Percentiles rank a stretch among this genome's conserved stretches.
phyloP scores from a whole-genome alignment of 2,329 filamentous ascomycete species.

The Epicoccum nigrum region DNA sequence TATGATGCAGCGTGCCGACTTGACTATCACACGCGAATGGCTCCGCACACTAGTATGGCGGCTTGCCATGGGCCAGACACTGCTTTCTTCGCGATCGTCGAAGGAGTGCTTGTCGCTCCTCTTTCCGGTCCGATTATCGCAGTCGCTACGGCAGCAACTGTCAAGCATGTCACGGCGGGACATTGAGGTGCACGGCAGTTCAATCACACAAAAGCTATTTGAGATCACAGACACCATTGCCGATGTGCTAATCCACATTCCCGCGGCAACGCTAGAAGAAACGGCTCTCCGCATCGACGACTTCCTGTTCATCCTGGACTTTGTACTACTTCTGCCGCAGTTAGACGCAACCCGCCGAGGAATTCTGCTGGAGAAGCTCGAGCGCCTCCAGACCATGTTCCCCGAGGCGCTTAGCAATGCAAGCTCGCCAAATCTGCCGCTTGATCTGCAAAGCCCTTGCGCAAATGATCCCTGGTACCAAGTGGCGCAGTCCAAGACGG shows the following conservation, averaged over 20 bases:
- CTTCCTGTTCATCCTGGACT: constrained; percentile 59
- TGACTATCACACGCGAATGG: constrained; percentile 59
- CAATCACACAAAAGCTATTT: constrained; percentile 65
- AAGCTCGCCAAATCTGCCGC: constrained; percentile 40
- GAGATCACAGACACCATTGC: constrained; percentile 66
- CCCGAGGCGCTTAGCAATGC: constrained; percentile 42
- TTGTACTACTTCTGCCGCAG: constrained; percentile 58
- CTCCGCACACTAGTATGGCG: constrained; percentile 57
- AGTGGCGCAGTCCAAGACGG: constrained; percentile 44
- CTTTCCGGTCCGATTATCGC: constrained; percentile 54
- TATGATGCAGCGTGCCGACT: constrained; percentile 56
- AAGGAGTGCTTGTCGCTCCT: constrained; percentile 51
- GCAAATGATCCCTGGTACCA: constrained; percentile 44
- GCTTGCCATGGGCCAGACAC: constrained; percentile 56
- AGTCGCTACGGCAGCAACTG: constrained; percentile 52
- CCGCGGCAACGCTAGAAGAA: constrained; percentile 54
- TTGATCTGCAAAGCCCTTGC: constrained; percentile 35
- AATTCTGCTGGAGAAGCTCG: constrained; percentile 52
- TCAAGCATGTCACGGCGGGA: constrained; percentile 52
- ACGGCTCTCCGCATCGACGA: constrained; percentile 59
- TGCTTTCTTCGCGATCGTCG: constrained; percentile 50
- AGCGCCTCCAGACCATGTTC: constrained; percentile 45
- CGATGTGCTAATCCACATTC: constrained; percentile 62
- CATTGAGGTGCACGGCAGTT: constrained; percentile 62
- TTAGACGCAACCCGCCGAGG: constrained; percentile 55